Evolutionary conservation across 768 basidiomycete genomes (phyloP).

Genomic region (Lenzites betulinus): DNA sequence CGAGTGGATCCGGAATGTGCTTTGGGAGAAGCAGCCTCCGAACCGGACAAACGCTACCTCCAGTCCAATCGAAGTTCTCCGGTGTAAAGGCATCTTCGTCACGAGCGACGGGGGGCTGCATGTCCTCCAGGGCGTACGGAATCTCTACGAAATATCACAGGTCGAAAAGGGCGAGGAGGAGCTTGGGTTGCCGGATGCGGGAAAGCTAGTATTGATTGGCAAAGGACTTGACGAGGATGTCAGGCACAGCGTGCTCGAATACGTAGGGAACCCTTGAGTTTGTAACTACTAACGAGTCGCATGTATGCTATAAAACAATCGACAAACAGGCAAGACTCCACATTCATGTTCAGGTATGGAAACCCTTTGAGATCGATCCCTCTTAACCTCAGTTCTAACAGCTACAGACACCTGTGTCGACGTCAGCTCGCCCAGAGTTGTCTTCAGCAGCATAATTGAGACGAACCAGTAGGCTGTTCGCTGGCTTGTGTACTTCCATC

Average conservation of each 20-base stretch:
- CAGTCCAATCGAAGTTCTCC: constrained; percentile 59
- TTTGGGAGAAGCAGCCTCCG: constrained; percentile 77
- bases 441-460: too few relatives aligned
- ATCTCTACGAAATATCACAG: constrained; percentile 76
- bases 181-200: constrained; percentile 57
- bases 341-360: too few relatives aligned
- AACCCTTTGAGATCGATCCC: too few relatives aligned
- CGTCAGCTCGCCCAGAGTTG: too few relatives aligned
- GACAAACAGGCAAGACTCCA: too few relatives aligned
- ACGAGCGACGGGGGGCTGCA: constrained; percentile 55
- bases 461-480: too few relatives aligned
- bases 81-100: constrained; percentile 85
- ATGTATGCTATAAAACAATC: too few relatives aligned
- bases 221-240: constrained; percentile 67
- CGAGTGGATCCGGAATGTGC: constrained; percentile 73
- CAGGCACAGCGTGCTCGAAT: constrained; percentile 48
- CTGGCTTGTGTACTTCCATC: too few relatives aligned
- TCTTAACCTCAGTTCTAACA: too few relatives aligned
- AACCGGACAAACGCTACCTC: constrained; percentile 20
- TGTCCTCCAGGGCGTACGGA: constrained; percentile 90
- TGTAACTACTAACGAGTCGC: too few relatives aligned
- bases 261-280: constrained; percentile 8
- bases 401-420: too few relatives aligned
- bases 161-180: constrained; percentile 38
- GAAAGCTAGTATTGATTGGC: constrained; percentile 89